Percentiles rank a stretch among this genome's conserved stretches.
These are phyloP conservation scores for Paramyrothecium sp. DNA, from an alignment of 2,329 filamentous ascomycete species.

Conservation along the genomic window DNA sequence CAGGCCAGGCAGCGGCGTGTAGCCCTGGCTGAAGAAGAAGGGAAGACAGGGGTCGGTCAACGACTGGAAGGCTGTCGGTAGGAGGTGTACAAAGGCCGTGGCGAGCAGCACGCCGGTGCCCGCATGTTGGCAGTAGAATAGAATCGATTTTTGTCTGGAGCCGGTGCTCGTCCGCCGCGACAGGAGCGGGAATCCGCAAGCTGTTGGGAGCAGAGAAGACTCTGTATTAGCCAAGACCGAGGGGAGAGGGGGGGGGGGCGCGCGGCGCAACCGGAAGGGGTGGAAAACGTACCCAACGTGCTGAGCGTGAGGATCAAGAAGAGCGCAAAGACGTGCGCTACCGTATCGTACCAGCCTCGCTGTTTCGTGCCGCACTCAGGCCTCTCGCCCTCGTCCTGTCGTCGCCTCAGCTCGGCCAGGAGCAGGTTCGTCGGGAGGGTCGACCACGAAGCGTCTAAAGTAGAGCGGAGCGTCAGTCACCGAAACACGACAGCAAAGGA, in stretches of 20 bases:
- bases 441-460: constrained; percentile 36
- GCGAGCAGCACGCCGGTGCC: constrained; percentile 84
- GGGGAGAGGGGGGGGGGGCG: background rate
- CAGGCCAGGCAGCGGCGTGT: constrained; percentile 75
- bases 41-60: constrained; percentile 72
- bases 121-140: constrained; percentile 71
- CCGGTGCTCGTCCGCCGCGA: constrained; percentile 58
- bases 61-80: constrained; percentile 66
- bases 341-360: constrained; percentile 61
- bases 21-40: constrained; percentile 75
- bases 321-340: constrained; percentile 66
- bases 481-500: no score
- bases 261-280: background rate
- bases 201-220: constrained; percentile 30
- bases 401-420: constrained; percentile 50
- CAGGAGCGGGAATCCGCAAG: constrained; percentile 66
- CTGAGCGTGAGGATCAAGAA: constrained; percentile 64
- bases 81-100: constrained; percentile 78
- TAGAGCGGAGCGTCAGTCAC: background rate
- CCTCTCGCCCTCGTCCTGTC: constrained; percentile 39
- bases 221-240: background rate
- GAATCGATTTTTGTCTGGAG: constrained; percentile 56
- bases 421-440: constrained; percentile 52
- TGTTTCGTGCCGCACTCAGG: constrained; percentile 53
- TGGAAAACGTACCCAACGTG: constrained; percentile 45